Base-by-base conservation (phyloP, 345 rosid species). In the Odontarrhena argentea region DNA sequence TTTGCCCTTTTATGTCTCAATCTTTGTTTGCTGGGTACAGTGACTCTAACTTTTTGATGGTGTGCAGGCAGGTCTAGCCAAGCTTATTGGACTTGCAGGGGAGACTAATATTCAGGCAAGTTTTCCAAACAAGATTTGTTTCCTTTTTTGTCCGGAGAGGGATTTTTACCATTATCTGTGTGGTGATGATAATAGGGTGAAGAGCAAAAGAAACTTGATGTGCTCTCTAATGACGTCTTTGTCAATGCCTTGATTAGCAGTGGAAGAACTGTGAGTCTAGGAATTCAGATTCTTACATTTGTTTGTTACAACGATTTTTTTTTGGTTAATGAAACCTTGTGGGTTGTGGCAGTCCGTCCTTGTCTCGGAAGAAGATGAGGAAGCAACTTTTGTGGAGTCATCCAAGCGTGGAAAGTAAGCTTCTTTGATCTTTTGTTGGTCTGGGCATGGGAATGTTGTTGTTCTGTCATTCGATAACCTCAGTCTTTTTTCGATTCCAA, bases 181-280 rank as follows among this genome's bases (percentile, higher is more conserved):
- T 26, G 38, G 18, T 65, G 87, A 38, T 72, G 38, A 25, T 65
- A 89, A 38, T 72, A 72, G 99, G 99, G 99, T 55, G 99, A 94
- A 72, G 97, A 94, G 80, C 99, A 94, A 77, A 94, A 94, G 91
- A 91, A 94, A 47, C 77, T 94, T 64, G 97, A 94, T 81, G 96
- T 94, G 56, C 96, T 94, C 42, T 94, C 99, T 2, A 94, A 94
- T 59, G 96, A 94, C 43, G 97, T 94, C 37, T 94, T 91, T 75
- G 48, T 91, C 71, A 94, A 94, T 74, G 99, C 97, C 66, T 82
- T 94, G 68, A 80, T 86, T 14, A 93, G 98, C 94, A 93, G 98
- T 70, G 94, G 98, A 45, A 81, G 96, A 75, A 93, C 98, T 2
- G 97, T 93, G 73, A 84, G 96, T 80, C 13, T 8, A 6, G n/a